phyloP scores from a whole-genome alignment of 148 eudicot species.

The Persicaria tinctoria region DNA sequence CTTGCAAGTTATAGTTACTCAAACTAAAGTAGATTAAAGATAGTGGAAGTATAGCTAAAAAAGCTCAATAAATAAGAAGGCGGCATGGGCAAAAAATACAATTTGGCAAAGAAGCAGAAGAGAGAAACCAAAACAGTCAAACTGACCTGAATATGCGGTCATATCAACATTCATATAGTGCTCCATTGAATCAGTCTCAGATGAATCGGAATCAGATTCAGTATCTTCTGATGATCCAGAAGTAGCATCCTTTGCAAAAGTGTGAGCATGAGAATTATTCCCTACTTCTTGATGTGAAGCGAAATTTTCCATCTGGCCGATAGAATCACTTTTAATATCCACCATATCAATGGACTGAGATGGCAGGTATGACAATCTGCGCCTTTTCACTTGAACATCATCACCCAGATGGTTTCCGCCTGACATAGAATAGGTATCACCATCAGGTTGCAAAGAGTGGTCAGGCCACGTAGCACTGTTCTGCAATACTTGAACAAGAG shows the following conservation, averaged over 20 bases:
- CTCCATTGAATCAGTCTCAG: slow-evolving; percentile 52
- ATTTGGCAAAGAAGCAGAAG: background rate
- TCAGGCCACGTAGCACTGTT: slow-evolving; percentile 27
- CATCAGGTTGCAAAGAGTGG: slow-evolving; percentile 32
- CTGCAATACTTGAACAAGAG: slow-evolving; percentile 38
- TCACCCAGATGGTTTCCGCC: slow-evolving; percentile 39
- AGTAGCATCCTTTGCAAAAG: slow-evolving; percentile 35
- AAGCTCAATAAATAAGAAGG: background rate
- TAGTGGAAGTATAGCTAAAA: background rate
- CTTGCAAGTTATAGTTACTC: background rate
- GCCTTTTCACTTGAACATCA: slow-evolving; percentile 25
- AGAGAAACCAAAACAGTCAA: background rate
- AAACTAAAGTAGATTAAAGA: background rate
- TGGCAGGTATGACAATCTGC: slow-evolving; percentile 26
- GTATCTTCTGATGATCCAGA: slow-evolving; percentile 68
- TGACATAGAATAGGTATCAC: slow-evolving; percentile 20
- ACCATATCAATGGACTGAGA: slow-evolving; percentile 28
- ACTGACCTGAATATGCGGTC: slow-evolving; percentile 48
- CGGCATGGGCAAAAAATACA: background rate
- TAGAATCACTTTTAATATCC: slow-evolving; percentile 22
- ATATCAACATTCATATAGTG: slow-evolving; percentile 38
- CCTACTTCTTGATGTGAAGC: slow-evolving; percentile 29
- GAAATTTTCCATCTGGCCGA: slow-evolving; percentile 26
- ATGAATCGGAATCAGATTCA: slow-evolving; percentile 85
- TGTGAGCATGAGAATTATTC: slow-evolving; percentile 25